A percentile compares a stretch with the other conserved stretches of the same genome.
Conservation (phyloP, 768 basidiomycete species). For the Podaxis sp. region DNA sequence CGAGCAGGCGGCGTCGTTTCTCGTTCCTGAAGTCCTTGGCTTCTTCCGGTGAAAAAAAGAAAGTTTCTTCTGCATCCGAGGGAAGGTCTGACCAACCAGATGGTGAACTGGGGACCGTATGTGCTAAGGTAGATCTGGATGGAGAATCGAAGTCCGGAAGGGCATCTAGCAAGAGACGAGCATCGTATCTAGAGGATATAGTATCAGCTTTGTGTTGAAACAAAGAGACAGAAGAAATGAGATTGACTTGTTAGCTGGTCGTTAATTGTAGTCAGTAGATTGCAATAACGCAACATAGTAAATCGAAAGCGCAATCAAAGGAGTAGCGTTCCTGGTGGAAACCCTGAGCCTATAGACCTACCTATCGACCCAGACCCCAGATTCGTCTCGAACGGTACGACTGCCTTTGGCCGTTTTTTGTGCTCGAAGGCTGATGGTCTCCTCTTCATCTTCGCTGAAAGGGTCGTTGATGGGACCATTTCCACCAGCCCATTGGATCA, state of each 20-base stretch:
- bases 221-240: slow-evolving; percentile 21
- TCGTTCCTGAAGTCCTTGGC: slow-evolving; percentile 63
- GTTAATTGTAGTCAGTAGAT: not conserved
- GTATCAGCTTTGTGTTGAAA: slow-evolving; percentile 22
- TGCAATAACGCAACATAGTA: not conserved
- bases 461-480: slow-evolving; percentile 2
- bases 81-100: slow-evolving; percentile 82
- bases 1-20: slow-evolving; percentile 65
- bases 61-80: slow-evolving; percentile 83
- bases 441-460: slow-evolving; percentile 26
- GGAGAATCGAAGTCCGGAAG: slow-evolving; percentile 25
- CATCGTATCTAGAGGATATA: slow-evolving; percentile 64
- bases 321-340: not conserved
- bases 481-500: slow-evolving; percentile 32
- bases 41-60: slow-evolving; percentile 72
- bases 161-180: slow-evolving; percentile 68
- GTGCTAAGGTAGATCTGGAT: not conserved
- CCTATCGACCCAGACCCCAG: slow-evolving; percentile 79
- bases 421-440: slow-evolving; percentile 16
- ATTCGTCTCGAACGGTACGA: slow-evolving; percentile 11
- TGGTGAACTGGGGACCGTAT: slow-evolving; percentile 41
- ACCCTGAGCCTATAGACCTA: slow-evolving; percentile 41
- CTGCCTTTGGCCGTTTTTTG: not conserved
- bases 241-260: slow-evolving; percentile 25
- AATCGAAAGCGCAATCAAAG: not conserved